Conservation (phyloP, 2,329 filamentous ascomycete species). For the Apiospora arundinis region DNA sequence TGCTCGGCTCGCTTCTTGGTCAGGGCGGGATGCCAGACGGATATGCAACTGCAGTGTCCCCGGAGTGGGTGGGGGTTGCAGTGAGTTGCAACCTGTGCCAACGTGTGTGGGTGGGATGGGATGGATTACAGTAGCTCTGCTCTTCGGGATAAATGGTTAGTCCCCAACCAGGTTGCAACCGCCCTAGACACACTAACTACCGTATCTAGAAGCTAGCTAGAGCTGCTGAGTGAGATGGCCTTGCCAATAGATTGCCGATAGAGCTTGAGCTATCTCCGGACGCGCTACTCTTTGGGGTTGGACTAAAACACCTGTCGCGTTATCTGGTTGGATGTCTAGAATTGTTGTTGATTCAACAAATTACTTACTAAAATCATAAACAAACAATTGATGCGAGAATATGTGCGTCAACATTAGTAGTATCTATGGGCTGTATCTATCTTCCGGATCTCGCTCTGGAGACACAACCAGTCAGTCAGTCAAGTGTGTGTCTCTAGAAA, state of each 20-base stretch:
- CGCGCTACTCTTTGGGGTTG: background rate
- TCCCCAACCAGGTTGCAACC: constrained; percentile 4
- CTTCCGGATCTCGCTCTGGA: background rate
- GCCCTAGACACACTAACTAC: background rate
- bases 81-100: background rate
- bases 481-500: too few relatives aligned
- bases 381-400: background rate
- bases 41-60: constrained; percentile 17
- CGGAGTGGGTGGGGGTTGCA: background rate
- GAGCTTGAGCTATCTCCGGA: constrained; percentile 12
- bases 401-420: constrained; percentile 1
- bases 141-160: constrained; percentile 8
- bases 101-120: background rate
- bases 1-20: too few relatives aligned
- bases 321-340: background rate
- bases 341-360: background rate
- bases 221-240: background rate
- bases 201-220: background rate
- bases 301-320: background rate
- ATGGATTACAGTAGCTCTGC: background rate
- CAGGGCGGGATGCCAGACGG: background rate
- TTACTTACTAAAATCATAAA: background rate
- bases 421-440: too few relatives aligned
- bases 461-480: background rate
- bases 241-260: constrained; percentile 16